phyloP scores from a whole-genome alignment of 495 filamentous ascomycete species.

The Talaromyces borbonicus region DNA sequence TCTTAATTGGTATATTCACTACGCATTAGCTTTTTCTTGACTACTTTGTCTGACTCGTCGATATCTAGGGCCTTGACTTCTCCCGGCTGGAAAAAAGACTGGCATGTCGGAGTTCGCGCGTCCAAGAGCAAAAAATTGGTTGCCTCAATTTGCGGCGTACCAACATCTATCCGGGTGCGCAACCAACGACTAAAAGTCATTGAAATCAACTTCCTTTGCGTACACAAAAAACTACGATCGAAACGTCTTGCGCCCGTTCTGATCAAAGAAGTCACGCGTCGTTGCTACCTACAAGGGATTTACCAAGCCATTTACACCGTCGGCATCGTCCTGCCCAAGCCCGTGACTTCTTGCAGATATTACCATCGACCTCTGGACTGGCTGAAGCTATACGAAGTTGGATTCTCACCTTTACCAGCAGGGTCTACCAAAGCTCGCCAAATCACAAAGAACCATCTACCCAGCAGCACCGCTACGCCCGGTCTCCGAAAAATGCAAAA shows the following conservation, averaged over 20 bases:
- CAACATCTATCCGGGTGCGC: constrained; percentile 70
- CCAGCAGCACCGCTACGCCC: constrained; percentile 54
- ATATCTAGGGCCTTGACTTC: constrained; percentile 71
- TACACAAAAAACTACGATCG: constrained; percentile 92
- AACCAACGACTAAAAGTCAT: constrained; percentile 62
- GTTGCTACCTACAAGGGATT: constrained; percentile 70
- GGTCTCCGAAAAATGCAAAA: constrained; percentile 71
- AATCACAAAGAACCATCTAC: constrained; percentile 68
- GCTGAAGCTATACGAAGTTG: constrained; percentile 88
- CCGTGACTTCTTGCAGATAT: constrained; percentile 86
- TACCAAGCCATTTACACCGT: constrained; percentile 95
- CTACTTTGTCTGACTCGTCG: neutral
- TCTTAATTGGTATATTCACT: constrained; percentile 62
- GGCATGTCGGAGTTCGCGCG: constrained; percentile 89
- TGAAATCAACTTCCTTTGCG: constrained; percentile 95
- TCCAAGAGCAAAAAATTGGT: constrained; percentile 70
- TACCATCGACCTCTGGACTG: constrained; percentile 89
- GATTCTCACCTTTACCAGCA: constrained; percentile 73
- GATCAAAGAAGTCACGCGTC: constrained; percentile 93
- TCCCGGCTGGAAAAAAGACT: constrained; percentile 90
- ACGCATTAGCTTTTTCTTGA: neutral
- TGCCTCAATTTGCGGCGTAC: constrained; percentile 90
- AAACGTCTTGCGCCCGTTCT: constrained; percentile 87
- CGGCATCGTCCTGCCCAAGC: constrained; percentile 80
- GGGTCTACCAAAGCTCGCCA: constrained; percentile 75